Conservation (phyloP, 2,329 filamentous ascomycete species). For the Penicillium nordicum region DNA sequence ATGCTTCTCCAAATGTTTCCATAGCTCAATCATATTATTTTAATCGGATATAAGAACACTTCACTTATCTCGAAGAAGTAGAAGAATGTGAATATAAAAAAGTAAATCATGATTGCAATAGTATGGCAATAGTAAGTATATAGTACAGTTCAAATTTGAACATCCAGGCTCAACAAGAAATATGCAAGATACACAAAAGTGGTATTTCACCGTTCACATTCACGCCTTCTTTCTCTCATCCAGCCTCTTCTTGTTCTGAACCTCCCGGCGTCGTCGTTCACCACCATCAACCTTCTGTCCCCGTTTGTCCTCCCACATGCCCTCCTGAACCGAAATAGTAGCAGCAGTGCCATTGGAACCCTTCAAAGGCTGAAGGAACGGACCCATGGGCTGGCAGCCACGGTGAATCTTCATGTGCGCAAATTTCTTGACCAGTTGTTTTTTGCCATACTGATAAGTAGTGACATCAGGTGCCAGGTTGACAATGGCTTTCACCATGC, state of each 20-base stretch:
- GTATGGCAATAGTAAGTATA: constrained; percentile 13
- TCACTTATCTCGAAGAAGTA: not conserved
- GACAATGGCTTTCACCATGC: constrained; percentile 57
- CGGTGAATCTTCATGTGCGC: constrained; percentile 65
- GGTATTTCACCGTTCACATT: constrained; percentile 2
- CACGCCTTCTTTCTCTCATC: constrained; percentile 67
- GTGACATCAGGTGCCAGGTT: constrained; percentile 56
- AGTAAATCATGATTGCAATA: constrained; percentile 6
- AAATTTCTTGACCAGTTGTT: constrained; percentile 52
- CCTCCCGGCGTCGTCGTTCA: constrained; percentile 81
- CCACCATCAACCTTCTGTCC: constrained; percentile 94
- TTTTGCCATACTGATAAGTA: constrained; percentile 51
- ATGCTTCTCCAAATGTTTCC: constrained; percentile 10
- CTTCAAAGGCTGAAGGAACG: constrained; percentile 67
- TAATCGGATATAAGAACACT: constrained; percentile 7
- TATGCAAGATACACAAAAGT: constrained; percentile 17
- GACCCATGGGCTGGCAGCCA: constrained; percentile 68
- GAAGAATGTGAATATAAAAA: not conserved
- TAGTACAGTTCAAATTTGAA: constrained; percentile 20
- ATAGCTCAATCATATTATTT: constrained; percentile 16
- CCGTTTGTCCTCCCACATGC: constrained; percentile 86
- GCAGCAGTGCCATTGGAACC: constrained; percentile 59
- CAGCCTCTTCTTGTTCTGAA: constrained; percentile 79
- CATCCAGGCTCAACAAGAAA: constrained; percentile 15
- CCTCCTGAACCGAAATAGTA: constrained; percentile 69